Evolutionary conservation across 345 rosid genomes (phyloP).

Genomic region (Balakata baccata): DNA sequence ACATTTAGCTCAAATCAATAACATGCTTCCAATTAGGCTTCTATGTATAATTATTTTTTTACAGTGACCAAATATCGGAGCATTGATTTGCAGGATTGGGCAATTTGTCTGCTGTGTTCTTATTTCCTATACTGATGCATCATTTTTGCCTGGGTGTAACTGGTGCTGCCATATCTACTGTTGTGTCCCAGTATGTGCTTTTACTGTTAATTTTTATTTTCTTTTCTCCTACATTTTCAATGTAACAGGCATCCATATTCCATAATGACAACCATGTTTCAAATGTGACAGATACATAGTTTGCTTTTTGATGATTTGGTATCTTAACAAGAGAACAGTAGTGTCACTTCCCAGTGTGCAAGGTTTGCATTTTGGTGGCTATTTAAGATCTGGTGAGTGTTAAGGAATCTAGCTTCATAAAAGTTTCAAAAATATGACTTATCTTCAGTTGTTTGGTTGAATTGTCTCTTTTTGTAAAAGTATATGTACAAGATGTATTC

Average conservation of each 20-base stretch:
- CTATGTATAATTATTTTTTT: not conserved
- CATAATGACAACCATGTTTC: not conserved
- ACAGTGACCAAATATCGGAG: not conserved
- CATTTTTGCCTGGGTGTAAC: conserved; percentile 29
- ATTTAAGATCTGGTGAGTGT: conserved; percentile 35
- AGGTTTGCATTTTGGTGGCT: conserved; percentile 34
- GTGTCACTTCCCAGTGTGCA: conserved; percentile 26
- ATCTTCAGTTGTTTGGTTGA: not conserved
- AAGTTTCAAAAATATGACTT: not conserved
- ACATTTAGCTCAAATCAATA: not conserved
- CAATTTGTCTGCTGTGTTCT: conserved; percentile 32
- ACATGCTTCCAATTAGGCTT: not conserved
- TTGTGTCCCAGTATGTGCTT: conserved; percentile 36
- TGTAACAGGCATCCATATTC: not conserved
- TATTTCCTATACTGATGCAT: conserved; percentile 36
- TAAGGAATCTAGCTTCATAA: not conserved
- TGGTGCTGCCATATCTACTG: conserved; percentile 43
- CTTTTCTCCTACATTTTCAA: not conserved
- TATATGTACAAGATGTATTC: not conserved
- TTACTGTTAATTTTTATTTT: not conserved
- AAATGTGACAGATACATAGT: conserved; percentile 33
- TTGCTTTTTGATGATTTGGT: conserved; percentile 33
- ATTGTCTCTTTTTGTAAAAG: not conserved
- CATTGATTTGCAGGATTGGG: conserved; percentile 33
- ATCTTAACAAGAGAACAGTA: conserved; percentile 34